These are phyloP conservation scores for Rhamnella rubrinervis DNA, from an alignment of 331 rosid species.

Conservation along the genomic window DNA sequence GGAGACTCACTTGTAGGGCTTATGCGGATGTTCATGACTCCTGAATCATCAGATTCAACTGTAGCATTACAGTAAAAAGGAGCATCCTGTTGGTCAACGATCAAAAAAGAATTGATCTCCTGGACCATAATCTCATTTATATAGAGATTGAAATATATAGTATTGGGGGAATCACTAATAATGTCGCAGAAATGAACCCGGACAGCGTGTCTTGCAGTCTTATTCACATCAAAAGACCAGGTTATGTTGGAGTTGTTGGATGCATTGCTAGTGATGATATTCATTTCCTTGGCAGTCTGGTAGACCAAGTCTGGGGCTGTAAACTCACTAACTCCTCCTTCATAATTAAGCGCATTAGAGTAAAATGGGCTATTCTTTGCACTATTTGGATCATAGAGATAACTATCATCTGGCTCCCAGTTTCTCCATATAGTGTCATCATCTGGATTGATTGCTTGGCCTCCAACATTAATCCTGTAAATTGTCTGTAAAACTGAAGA, in stretches of 20 bases:
- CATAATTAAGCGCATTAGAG: fast-evolving
- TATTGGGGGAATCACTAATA: fast-evolving
- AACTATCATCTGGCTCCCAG: slow-evolving; percentile 40
- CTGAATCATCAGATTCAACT: slow-evolving; percentile 26
- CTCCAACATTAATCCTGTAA: slow-evolving; percentile 56
- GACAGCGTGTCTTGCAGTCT: slow-evolving; percentile 21
- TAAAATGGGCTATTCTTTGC: fast-evolving
- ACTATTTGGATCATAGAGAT: neutral
- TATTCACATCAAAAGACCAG: slow-evolving; percentile 44
- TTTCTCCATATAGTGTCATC: slow-evolving; percentile 28
- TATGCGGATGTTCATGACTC: slow-evolving; percentile 24
- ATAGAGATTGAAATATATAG: neutral
- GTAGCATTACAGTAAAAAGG: slow-evolving; percentile 28
- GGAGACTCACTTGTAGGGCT: fast-evolving
- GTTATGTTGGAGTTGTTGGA: slow-evolving; percentile 14
- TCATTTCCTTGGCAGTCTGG: slow-evolving; percentile 32
- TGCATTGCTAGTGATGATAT: fast-evolving
- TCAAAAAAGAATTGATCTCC: neutral
- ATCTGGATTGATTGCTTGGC: neutral
- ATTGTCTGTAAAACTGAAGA: slow-evolving; percentile 31
- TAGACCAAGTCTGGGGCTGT: slow-evolving; percentile 43
- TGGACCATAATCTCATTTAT: neutral
- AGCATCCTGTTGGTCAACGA: fast-evolving
- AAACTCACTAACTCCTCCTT: neutral
- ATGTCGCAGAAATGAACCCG: slow-evolving; percentile 46